A percentile compares a stretch with the other conserved stretches of the same genome.
Conservation (phyloP, 305 asterid species). For the Andrographis paniculata region DNA sequence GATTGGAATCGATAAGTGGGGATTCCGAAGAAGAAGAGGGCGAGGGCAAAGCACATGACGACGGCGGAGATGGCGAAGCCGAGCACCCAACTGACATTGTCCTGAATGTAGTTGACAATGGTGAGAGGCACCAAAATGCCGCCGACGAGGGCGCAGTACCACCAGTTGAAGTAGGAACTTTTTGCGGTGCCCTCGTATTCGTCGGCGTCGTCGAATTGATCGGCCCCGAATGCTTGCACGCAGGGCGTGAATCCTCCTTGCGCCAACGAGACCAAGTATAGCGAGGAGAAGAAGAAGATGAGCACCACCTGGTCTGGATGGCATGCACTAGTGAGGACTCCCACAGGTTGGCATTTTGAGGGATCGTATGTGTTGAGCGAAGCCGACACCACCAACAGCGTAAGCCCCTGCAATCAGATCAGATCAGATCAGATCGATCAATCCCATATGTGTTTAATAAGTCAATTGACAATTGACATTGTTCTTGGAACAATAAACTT, state of each 20-base stretch:
- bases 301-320: constrained; percentile 19
- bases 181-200: constrained; percentile 21
- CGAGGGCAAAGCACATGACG: constrained; percentile 22
- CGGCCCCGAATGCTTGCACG: constrained; percentile 30
- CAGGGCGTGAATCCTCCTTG: constrained; percentile 41
- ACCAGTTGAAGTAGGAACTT: constrained; percentile 51
- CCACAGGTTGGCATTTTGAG: no score
- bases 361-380: no score
- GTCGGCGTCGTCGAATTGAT: constrained; percentile 27
- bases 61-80: constrained; percentile 48
- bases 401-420: no score
- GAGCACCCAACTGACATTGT: constrained; percentile 40
- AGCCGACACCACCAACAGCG: no score
- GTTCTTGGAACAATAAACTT: no score
- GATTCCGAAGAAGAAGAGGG: constrained; percentile 22
- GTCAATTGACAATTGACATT: no score
- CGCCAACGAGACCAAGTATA: constrained; percentile 29
- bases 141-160: constrained; percentile 21
- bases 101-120: constrained; percentile 34
- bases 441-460: no score
- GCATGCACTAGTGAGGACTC: no score
- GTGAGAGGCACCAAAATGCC: constrained; percentile 22
- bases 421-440: no score
- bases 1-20: constrained; percentile 21
- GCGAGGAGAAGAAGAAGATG: constrained; percentile 26